Evolutionary conservation across 345 rosid species (phyloP).

Genomic region (Salix exigua): DNA sequence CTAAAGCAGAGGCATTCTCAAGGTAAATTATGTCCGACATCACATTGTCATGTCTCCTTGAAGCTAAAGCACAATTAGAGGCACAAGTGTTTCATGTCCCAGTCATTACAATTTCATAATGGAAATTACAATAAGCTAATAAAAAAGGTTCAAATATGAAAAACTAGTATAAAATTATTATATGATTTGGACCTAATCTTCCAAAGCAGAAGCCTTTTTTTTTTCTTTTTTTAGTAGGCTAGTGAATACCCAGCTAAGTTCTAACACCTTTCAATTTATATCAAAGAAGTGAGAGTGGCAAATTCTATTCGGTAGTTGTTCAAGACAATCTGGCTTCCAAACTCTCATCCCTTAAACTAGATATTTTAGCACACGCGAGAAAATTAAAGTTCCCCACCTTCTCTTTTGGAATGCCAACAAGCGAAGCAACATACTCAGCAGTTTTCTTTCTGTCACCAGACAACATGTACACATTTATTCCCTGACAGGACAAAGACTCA

Average conservation of each 20-base stretch:
- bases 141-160: neutral
- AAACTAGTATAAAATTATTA: neutral
- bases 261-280: neutral
- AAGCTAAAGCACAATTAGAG: neutral
- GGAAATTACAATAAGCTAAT: neutral
- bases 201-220: neutral
- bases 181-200: neutral
- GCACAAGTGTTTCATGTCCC: neutral
- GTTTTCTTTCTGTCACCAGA: constrained; percentile 85
- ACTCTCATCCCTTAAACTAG: neutral
- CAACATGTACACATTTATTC: constrained; percentile 79
- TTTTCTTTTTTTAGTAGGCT: neutral
- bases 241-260: neutral
- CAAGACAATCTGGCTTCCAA: neutral
- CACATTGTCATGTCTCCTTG: neutral
- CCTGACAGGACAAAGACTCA: constrained; percentile 54
- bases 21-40: no score
- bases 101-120: neutral
- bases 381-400: constrained; percentile 39
- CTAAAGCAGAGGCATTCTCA: no score
- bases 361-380: neutral
- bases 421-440: constrained; percentile 85
- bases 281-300: neutral
- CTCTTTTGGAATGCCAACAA: constrained; percentile 79
- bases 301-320: neutral